Evolutionary conservation across 2,329 filamentous ascomycete species (phyloP).

Genomic region (Aspergillus sp.): DNA sequence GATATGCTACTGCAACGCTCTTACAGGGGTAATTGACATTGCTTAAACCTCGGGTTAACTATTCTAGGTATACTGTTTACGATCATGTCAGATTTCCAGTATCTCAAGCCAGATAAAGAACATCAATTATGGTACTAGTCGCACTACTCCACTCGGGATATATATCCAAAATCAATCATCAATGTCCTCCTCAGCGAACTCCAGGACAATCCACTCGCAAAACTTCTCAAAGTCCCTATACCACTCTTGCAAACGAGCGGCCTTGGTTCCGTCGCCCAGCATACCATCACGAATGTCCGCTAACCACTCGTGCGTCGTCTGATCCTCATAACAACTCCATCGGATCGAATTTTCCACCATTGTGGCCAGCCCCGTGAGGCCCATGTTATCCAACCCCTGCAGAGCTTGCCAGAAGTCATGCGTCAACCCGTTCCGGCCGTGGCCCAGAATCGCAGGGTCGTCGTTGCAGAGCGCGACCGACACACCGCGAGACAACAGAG

Average conservation of each 20-base stretch:
- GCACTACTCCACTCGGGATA: background rate
- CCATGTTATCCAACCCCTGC: conserved; percentile 87
- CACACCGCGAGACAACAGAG: conserved; percentile 77
- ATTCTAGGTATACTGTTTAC: too few species aligned
- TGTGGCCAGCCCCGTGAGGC: conserved; percentile 74
- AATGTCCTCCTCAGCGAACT: conserved; percentile 55
- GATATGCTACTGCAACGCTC: too few species aligned
- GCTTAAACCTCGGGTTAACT: too few species aligned
- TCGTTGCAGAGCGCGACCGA: conserved; percentile 81
- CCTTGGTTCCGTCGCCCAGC: conserved; percentile 63
- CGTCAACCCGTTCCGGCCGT: conserved; percentile 73
- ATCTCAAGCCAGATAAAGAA: too few species aligned
- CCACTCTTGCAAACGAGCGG: conserved; percentile 70
- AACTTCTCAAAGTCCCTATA: conserved; percentile 77
- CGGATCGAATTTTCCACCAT: conserved; percentile 88
- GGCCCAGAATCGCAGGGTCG: conserved; percentile 80
- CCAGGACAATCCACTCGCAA: conserved; percentile 79
- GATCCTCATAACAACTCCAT: conserved; percentile 84
- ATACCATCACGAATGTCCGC: conserved; percentile 67
- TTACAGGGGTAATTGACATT: too few species aligned
- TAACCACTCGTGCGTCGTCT: conserved; percentile 62
- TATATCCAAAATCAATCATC: conserved; percentile 16
- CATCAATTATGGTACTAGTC: too few species aligned
- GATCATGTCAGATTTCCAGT: too few species aligned
- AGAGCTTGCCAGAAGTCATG: conserved; percentile 93